Evolutionary conservation across 441 rosid genomes (phyloP).

Genomic region (Pelargonium citronellum): DNA sequence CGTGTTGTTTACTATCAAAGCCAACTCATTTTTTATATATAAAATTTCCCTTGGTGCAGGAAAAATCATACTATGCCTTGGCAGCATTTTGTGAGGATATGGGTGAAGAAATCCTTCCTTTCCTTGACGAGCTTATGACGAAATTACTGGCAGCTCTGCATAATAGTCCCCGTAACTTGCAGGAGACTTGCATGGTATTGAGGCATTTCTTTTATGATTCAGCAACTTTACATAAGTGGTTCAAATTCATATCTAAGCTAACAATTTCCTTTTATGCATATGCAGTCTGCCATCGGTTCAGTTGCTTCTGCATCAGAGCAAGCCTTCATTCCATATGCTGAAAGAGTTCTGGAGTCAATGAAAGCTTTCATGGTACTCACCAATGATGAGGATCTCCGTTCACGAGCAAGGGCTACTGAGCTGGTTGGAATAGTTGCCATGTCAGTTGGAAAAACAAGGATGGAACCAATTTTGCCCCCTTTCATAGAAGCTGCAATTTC

Average conservation of each 20-base stretch:
- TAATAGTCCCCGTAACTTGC: slow-evolving; percentile 83
- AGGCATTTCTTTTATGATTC: slow-evolving; percentile 16
- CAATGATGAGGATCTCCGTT: slow-evolving; percentile 80
- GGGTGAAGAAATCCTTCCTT: slow-evolving; percentile 93
- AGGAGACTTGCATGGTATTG: slow-evolving; percentile 97
- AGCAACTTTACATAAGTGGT: neutral
- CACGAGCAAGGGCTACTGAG: slow-evolving; percentile 97
- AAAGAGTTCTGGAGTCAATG: slow-evolving; percentile 79
- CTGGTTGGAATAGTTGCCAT: slow-evolving; percentile 98
- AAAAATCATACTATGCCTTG: slow-evolving; percentile 94
- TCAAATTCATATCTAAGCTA: slow-evolving; percentile 14
- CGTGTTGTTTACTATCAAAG: neutral
- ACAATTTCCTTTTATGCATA: slow-evolving; percentile 21
- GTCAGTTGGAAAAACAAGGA: slow-evolving; percentile 80
- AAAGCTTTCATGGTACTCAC: slow-evolving; percentile 92
- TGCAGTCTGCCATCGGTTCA: slow-evolving; percentile 96
- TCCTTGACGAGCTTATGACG: slow-evolving; percentile 87
- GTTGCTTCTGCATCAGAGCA: slow-evolving; percentile 97
- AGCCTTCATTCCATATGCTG: slow-evolving; percentile 95
- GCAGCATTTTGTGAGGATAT: slow-evolving; percentile 99
- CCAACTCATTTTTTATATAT: neutral
- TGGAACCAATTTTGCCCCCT: slow-evolving; percentile 77
- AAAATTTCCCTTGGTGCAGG: slow-evolving; percentile 35
- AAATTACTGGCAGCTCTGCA: slow-evolving; percentile 80
- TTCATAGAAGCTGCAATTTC: slow-evolving; percentile 93